phyloP scores from a whole-genome alignment of 2,329 filamentous ascomycete species.

The Apiospora marii region DNA sequence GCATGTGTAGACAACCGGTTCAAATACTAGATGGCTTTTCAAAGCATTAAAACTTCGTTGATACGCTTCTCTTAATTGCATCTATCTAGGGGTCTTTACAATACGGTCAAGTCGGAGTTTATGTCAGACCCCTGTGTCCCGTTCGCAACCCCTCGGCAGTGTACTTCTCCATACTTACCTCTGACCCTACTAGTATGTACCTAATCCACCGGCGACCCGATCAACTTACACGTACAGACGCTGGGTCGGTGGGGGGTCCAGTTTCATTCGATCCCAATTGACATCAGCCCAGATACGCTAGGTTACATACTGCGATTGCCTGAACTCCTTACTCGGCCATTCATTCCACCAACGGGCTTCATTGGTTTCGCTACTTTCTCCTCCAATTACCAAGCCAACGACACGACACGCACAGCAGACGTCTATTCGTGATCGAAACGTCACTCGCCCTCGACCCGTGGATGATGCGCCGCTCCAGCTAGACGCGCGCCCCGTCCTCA shows the following conservation, averaged over 20 bases:
- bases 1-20: no score
- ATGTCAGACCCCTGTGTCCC: neutral
- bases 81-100: no score
- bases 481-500: conserved; percentile 22
- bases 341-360: neutral
- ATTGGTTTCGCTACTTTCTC: neutral
- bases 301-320: neutral
- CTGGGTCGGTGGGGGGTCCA: no score
- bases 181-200: no score
- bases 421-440: neutral
- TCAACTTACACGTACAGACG: neutral
- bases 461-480: conserved; percentile 26
- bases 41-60: no score
- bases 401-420: neutral
- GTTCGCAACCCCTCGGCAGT: neutral
- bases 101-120: no score
- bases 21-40: no score
- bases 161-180: neutral
- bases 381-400: neutral
- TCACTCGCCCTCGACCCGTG: neutral
- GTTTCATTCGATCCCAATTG: neutral
- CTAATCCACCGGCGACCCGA: no score
- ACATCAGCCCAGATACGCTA: conserved; percentile 1
- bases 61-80: no score
- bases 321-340: neutral